phyloP scores from a whole-genome alignment of 177 flowering plant genomes.

The Vitis hybrid region DNA sequence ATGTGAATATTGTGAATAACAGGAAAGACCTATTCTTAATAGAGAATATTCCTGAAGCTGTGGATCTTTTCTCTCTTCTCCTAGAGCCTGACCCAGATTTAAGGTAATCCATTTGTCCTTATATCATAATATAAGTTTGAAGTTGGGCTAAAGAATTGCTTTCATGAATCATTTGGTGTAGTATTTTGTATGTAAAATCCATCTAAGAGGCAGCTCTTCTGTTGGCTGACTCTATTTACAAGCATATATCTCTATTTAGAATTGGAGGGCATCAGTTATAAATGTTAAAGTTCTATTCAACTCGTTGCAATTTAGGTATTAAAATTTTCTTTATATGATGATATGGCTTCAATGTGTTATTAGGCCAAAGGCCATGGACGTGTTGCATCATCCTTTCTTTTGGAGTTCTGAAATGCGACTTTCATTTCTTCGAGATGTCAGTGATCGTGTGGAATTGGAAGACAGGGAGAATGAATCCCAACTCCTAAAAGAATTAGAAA shows the following conservation, averaged over 20 bases:
- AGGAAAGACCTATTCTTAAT: slow-evolving; percentile 66
- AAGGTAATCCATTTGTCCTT: slow-evolving; percentile 35
- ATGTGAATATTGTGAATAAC: slow-evolving; percentile 66
- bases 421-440: slow-evolving; percentile 83
- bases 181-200: no score
- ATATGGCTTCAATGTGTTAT: slow-evolving; percentile 8
- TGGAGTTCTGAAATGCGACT: slow-evolving; percentile 81
- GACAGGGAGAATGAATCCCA: slow-evolving; percentile 55
- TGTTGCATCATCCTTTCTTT: slow-evolving; percentile 78
- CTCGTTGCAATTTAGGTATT: not conserved
- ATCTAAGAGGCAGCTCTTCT: no score
- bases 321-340: not conserved
- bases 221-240: no score
- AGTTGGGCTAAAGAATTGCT: no score
- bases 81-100: slow-evolving; percentile 57
- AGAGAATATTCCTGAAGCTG: slow-evolving; percentile 82
- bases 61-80: slow-evolving; percentile 63
- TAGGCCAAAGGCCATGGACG: slow-evolving; percentile 75
- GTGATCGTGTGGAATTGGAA: slow-evolving; percentile 88
- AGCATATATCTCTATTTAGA: no score
- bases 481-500: slow-evolving; percentile 65
- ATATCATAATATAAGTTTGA: no score
- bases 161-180: no score
- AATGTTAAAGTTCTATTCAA: no score
- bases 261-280: no score